Conservation (phyloP, 805 yeast species). For the Wickerhamomyces xylosicus region DNA sequence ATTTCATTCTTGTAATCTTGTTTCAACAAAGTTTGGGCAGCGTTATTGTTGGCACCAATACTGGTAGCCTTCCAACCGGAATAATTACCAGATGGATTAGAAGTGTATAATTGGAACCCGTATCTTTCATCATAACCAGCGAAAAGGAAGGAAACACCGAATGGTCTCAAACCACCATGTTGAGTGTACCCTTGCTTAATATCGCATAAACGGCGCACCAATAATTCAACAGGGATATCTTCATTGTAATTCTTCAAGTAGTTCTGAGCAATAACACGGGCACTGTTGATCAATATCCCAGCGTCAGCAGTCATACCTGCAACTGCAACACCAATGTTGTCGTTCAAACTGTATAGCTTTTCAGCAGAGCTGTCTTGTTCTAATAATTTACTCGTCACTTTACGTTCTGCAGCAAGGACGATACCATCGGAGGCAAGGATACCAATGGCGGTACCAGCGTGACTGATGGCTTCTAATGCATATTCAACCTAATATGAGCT, state of each 20-base stretch:
- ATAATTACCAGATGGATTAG: conserved; percentile 96
- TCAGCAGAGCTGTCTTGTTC: conserved; percentile 94
- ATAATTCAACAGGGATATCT: conserved; percentile 85
- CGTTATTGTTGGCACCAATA: conserved; percentile 92
- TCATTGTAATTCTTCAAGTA: conserved; percentile 82
- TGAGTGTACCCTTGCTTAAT: conserved; percentile 97
- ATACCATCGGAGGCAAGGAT: conserved; percentile 83
- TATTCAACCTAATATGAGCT: conserved; percentile 58
- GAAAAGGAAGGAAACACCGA: conserved; percentile 91
- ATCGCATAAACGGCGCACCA: conserved; percentile 85
- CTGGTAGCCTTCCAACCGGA: conserved; percentile 98
- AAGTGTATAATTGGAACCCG: conserved; percentile 86
- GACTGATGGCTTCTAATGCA: conserved; percentile 94
- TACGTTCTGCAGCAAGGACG: conserved; percentile 93
- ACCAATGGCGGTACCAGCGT: conserved; percentile 95
- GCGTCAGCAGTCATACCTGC: conserved; percentile 99
- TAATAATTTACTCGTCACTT: conserved; percentile 82
- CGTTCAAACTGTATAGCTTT: conserved; percentile 74
- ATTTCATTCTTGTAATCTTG: conserved; percentile 89
- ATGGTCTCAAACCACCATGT: conserved; percentile 97
- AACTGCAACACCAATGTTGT: conserved; percentile 78
- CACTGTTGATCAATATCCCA: conserved; percentile 74
- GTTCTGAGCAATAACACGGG: conserved; percentile 77
- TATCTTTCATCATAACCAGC: conserved; percentile 91
- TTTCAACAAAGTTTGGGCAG: conserved; percentile 91